Evolutionary conservation across 805 yeast genomes (phyloP), one percentile per base, ranked within the genome.

Genomic region (Teunomyces lycoperdinae): DNA sequence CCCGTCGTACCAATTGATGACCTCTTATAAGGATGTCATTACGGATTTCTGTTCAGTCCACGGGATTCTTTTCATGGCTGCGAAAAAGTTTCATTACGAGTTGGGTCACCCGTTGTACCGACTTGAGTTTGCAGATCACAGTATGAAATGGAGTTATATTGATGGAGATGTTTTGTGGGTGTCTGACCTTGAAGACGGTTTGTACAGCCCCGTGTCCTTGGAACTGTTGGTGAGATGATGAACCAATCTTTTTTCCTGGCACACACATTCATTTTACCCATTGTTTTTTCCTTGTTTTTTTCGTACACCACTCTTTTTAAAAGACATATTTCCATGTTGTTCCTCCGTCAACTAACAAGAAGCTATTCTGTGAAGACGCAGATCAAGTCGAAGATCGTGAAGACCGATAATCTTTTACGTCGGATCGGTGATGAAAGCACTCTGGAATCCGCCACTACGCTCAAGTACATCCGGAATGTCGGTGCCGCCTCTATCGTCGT

Each of bases 151-250:
- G 33, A 71, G 79, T 11, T 87, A 79, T 51, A 73, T 87, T 5
- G 77, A 77, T 31, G 83, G 83, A 40, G 91, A 89, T 54, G 83
- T 87, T 2, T 55, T 89, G 20, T 89, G 81, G 78, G 58, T 79
- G 10, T 33, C 11, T 62, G 66, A 32, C 46, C 9, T 51, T 56
- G 60, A 49, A 67, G 55, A 27, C 9, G 46, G 45, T 2, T 60
- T 53, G 3, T 81, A 64, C 59, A 67, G 62, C 45, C 85, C 87
- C 1, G 60, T 76, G 9, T 5, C 28, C 30, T 38, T 38, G 41
- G 41, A 38, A 14, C 44, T 40, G 26, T 36, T 50, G 6, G 46
- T 30, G 30, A 10, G 8, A 27, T 31, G 24, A 16, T 11, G 45
- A 38, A 31, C 28, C 43, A 34, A 4, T 17, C 27, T 9, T 35